A percentile compares a stretch with the other conserved stretches of the same genome.
phyloP scores from a whole-genome alignment of 2,329 filamentous ascomycete genomes.

The Trichoderma harzianum region DNA sequence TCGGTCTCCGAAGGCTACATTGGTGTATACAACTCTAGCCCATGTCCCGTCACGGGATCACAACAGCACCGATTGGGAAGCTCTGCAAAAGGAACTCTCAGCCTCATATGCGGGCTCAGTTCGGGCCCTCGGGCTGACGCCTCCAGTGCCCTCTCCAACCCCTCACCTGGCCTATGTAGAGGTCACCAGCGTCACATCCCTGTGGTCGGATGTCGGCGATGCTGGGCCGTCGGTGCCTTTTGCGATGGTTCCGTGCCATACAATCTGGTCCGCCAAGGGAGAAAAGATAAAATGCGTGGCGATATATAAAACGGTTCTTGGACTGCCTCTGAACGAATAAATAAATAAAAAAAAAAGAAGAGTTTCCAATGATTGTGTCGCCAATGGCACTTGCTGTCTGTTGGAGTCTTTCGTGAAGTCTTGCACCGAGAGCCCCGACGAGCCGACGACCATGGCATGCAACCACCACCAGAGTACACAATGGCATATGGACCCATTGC shows the following conservation, averaged over 20 bases:
- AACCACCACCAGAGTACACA: not conserved
- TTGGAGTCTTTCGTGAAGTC: not conserved
- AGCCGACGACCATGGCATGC: conserved; percentile 4
- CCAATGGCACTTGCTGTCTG: not conserved
- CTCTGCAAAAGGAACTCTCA: conserved; percentile 22
- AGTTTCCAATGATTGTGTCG: not conserved
- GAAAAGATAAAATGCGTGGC: conserved; percentile 34
- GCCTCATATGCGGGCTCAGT: conserved; percentile 26
- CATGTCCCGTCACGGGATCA: conserved; percentile 6
- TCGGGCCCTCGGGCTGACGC: conserved; percentile 21
- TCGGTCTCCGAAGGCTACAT: conserved; percentile 20
- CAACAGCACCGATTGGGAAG: not conserved
- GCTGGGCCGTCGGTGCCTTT: conserved; percentile 14
- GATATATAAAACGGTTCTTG: conserved; percentile 28
- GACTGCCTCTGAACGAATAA: not conserved
- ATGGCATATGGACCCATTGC: not conserved
- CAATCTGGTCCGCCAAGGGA: conserved; percentile 34
- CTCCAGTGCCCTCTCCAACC: not conserved
- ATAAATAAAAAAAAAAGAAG: not conserved
- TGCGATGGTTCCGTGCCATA: conserved; percentile 36
- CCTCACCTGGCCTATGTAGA: conserved; percentile 36
- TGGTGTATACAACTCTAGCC: conserved; percentile 33
- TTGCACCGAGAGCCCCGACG: conserved; percentile 6
- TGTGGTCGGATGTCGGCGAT: conserved; percentile 20
- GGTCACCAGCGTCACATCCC: conserved; percentile 19